These are phyloP conservation scores for Dryas alaskensis DNA, from an alignment of 306 rosid genomes.

Conservation along the genomic window DNA sequence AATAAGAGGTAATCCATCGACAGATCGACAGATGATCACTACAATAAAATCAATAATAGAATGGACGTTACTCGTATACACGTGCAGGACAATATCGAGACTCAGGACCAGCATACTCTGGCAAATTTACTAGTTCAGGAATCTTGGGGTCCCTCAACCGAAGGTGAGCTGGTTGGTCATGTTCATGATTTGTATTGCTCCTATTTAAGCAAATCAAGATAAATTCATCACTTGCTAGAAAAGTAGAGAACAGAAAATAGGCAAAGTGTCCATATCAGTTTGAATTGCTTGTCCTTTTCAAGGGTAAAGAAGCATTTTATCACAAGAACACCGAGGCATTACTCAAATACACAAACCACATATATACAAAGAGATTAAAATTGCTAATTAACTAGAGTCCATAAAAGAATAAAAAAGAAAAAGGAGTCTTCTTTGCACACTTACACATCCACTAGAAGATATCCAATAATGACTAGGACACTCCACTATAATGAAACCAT, in stretches of 20 bases:
- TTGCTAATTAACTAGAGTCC: background rate
- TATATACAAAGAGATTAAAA: background rate
- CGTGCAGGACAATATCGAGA: conserved; percentile 93
- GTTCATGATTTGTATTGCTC: conserved; percentile 99
- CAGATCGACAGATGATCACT: background rate
- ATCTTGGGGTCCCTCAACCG: conserved; percentile 66
- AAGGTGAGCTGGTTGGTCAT: conserved; percentile 95
- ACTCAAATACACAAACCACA: background rate
- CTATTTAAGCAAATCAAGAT: conserved; percentile 33
- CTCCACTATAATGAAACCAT: background rate
- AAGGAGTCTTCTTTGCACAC: background rate
- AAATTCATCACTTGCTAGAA: conserved; percentile 22
- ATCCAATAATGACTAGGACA: background rate
- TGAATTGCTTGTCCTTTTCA: background rate
- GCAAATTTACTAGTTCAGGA: conserved; percentile 73
- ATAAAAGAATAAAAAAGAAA: background rate
- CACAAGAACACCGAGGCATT: background rate
- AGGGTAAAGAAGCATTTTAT: background rate
- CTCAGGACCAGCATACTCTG: conserved; percentile 74
- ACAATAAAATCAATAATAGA: conserved; percentile 19
- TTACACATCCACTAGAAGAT: background rate
- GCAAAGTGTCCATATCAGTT: background rate
- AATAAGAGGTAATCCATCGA: conserved; percentile 14
- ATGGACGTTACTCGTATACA: conserved; percentile 74
- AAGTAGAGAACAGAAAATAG: conserved; percentile 11